Evolutionary conservation across 1,284 basidiomycete species (phyloP).

Genomic region (Schizopora paradoxa): DNA sequence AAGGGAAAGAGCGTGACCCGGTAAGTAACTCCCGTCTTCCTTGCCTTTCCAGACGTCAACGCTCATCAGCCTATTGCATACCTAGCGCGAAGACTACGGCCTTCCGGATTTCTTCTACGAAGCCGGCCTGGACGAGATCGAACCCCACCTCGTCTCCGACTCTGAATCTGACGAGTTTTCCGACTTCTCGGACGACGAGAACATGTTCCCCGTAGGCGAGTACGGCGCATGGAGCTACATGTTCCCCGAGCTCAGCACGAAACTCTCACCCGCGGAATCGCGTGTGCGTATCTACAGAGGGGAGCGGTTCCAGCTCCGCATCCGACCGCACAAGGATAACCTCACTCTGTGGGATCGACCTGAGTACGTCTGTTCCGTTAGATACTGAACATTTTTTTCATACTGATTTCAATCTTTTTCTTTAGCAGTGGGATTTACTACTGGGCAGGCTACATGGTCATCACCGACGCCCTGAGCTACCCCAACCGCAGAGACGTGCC

Average conservation of each 20-base stretch:
- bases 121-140: neutral
- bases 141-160: neutral
- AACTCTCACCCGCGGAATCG: neutral
- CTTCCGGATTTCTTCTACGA: neutral
- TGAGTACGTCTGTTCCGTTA: no score
- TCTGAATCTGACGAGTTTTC: neutral
- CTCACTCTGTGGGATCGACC: no score
- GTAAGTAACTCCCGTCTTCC: neutral
- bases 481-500: no score
- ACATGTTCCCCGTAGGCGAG: slow-evolving; percentile 1
- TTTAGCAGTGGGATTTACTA: no score
- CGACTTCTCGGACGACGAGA: neutral
- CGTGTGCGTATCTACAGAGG: neutral
- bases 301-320: neutral
- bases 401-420: no score
- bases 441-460: no score
- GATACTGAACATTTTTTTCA: no score
- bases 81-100: neutral
- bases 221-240: no score
- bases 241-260: slow-evolving; percentile 1
- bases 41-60: neutral
- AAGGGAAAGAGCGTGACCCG: slow-evolving; percentile 1
- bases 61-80: neutral
- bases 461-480: no score
- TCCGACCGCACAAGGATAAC: no score